Percentiles rank a stretch among this genome's conserved stretches.
Conservation (phyloP, 352 stramenopile genomes). For the Globisporangium takayamanum region DNA sequence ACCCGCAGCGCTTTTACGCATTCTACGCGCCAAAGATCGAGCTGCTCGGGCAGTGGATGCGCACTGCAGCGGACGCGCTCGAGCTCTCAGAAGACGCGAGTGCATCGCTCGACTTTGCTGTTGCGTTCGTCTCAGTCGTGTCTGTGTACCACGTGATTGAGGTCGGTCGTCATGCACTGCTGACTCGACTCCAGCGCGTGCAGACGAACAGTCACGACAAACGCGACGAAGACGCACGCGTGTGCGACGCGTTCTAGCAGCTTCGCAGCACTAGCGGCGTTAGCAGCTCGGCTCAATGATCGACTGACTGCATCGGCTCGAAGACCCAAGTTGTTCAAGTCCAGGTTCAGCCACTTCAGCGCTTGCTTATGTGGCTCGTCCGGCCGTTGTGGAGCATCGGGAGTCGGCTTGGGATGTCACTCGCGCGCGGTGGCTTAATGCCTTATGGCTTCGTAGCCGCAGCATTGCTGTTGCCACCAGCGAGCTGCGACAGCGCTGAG, state of each 20-base stretch:
- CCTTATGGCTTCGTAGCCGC: not conserved
- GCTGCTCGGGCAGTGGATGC: not conserved
- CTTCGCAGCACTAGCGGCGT: not conserved
- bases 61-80: not conserved
- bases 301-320: too few relatives aligned
- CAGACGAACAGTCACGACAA: not conserved
- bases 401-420: slow-evolving; percentile 4
- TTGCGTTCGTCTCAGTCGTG: slow-evolving; percentile 10
- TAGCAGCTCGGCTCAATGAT: not conserved
- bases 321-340: not conserved
- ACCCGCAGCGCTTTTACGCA: slow-evolving; percentile 13
- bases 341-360: not conserved
- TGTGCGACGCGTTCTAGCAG: slow-evolving; percentile 1
- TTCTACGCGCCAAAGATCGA: slow-evolving; percentile 17
- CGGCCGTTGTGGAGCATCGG: not conserved
- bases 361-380: slow-evolving; percentile 1
- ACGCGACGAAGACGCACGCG: not conserved
- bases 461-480: not conserved
- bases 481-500: not conserved
- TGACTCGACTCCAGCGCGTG: not conserved
- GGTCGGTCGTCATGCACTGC: not conserved
- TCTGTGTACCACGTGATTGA: slow-evolving; percentile 17
- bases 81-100: slow-evolving; percentile 8
- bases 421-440: slow-evolving; percentile 3
- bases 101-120: slow-evolving; percentile 14